phyloP scores from a whole-genome alignment of 192 early-diverging fungal genomes.

The Podila horticola region DNA sequence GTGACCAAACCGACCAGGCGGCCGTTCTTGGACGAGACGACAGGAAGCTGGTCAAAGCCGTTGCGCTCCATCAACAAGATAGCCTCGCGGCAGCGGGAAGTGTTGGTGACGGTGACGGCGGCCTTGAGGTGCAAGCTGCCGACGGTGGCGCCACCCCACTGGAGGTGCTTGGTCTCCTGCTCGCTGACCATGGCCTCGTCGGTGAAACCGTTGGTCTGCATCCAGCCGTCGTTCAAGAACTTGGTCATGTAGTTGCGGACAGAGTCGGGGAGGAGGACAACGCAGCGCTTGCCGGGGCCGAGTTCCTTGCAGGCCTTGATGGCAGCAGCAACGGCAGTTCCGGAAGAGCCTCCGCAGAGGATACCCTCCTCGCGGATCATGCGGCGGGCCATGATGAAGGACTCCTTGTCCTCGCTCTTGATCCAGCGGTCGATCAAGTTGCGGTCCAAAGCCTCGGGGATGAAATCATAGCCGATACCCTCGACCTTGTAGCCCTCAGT shows the following conservation, averaged over 20 bases:
- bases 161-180: conserved; percentile 69
- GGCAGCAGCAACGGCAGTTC: conserved; percentile 90
- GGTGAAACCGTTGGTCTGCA: conserved; percentile 89
- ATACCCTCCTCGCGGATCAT: conserved; percentile 98
- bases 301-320: conserved; percentile 86
- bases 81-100: conserved; percentile 81
- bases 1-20: conserved; percentile 88
- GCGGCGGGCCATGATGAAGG: conserved; percentile 95
- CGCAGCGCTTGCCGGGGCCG: conserved; percentile 88
- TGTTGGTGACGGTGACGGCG: conserved; percentile 88
- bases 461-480: conserved; percentile 99
- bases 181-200: conserved; percentile 79
- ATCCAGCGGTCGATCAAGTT: conserved; percentile 92
- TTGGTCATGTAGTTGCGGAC: conserved; percentile 99
- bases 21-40: conserved; percentile 66
- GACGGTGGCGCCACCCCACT: conserved; percentile 87
- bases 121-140: conserved; percentile 80
- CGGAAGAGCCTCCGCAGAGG: conserved; percentile 96
- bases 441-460: conserved; percentile 92
- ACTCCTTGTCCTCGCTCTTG: conserved; percentile 95
- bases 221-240: conserved; percentile 98
- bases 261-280: conserved; percentile 97
- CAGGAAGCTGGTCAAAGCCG: conserved; percentile 97
- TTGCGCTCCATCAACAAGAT: conserved; percentile 87
- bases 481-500: conserved; percentile 87